These are phyloP conservation scores for Aspergillus pseudonomiae DNA, from an alignment of 2,329 filamentous ascomycete species.

Conservation along the genomic window DNA sequence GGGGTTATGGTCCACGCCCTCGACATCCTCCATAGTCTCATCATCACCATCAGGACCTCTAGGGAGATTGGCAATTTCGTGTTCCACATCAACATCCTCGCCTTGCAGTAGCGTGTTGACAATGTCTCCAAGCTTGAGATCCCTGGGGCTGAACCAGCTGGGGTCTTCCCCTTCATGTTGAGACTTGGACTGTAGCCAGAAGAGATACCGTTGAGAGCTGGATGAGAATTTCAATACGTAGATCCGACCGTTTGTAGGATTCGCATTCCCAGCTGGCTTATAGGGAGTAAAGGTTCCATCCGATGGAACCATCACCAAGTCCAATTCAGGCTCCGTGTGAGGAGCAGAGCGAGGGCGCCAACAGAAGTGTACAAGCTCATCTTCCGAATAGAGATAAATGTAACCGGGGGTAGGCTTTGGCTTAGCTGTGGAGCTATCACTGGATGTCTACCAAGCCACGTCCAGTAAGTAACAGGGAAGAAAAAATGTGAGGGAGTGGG, in stretches of 20 bases:
- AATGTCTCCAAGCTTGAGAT: slow-evolving; percentile 84
- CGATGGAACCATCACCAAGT: slow-evolving; percentile 89
- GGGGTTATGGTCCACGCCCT: slow-evolving; percentile 62
- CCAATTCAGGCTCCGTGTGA: slow-evolving; percentile 74
- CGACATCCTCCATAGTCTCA: slow-evolving; percentile 78
- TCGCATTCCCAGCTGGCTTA: slow-evolving; percentile 66
- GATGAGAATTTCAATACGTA: slow-evolving; percentile 93
- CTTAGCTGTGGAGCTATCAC: slow-evolving; percentile 71
- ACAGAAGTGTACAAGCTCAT: slow-evolving; percentile 96
- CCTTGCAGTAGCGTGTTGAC: slow-evolving; percentile 84
- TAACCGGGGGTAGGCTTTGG: slow-evolving; percentile 76
- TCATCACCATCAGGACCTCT: slow-evolving; percentile 60
- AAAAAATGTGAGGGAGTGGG: neutral
- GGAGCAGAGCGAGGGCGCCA: slow-evolving; percentile 81
- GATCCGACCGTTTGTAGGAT: slow-evolving; percentile 78
- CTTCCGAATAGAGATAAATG: slow-evolving; percentile 89
- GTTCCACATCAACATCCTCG: slow-evolving; percentile 78
- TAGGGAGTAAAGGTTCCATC: slow-evolving; percentile 89
- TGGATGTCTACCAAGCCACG: slow-evolving; percentile 46
- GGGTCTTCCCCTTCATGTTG: slow-evolving; percentile 72
- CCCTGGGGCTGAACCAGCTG: slow-evolving; percentile 80
- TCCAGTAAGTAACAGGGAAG: slow-evolving; percentile 14
- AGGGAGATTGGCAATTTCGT: slow-evolving; percentile 69
- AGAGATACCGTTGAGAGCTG: slow-evolving; percentile 86
- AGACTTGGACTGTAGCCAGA: slow-evolving; percentile 93